Evolutionary conservation across 2,329 filamentous ascomycete genomes (phyloP), one percentile per base, ranked within the genome.

Genomic region (Alternaria novae-zelandiae): DNA sequence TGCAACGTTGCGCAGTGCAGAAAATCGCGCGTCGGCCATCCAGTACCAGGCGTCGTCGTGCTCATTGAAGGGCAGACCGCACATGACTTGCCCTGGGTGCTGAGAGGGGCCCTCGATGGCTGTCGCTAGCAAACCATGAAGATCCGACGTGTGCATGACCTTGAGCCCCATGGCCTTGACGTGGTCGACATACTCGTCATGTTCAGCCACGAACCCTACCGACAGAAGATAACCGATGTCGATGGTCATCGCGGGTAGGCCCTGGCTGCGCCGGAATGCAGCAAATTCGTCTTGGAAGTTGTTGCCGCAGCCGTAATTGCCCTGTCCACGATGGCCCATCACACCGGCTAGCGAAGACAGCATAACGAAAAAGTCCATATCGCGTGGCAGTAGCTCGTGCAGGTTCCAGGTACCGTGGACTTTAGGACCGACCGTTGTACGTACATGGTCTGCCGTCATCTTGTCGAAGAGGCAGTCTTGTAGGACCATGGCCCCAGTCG

Each of bases 191-290:
- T 61, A 61, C 21, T 57, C 54, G 36, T 61, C 59, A 12, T 57
- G 47, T 36, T 70, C 61, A 10, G 68, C 66, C 12, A 1, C 84
- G 82, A 63, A 65, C 0, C 71, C 72, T 6, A 70, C 65, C 5
- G 65, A 64, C 28, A 65, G 20, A 6, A 73, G 62, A 11, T 66
- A 62, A 12, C 63, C 65, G 13, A 74, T 57, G 20, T 70, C 60
- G 49, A 73, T 62, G 17, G 68, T 83, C 80, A 23, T 43, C n/a
- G 82, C 84, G 3, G 81, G 78, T 2, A 70, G 64, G 3, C 71
- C 67, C 17, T 56, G 66, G 13, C 28, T 44, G 25, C 54, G 61
- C 4, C 70, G 67, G 49, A 68, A 67, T 6, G 56, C 46, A 2
- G 70, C 73, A n/a, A 75, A 57, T 5, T 64, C 61, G 47, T 75